Evolutionary conservation across 2,329 filamentous ascomycete genomes (phyloP), one percentile per base, ranked within the genome.

Genomic region (Sarocladiaceae sp.): DNA sequence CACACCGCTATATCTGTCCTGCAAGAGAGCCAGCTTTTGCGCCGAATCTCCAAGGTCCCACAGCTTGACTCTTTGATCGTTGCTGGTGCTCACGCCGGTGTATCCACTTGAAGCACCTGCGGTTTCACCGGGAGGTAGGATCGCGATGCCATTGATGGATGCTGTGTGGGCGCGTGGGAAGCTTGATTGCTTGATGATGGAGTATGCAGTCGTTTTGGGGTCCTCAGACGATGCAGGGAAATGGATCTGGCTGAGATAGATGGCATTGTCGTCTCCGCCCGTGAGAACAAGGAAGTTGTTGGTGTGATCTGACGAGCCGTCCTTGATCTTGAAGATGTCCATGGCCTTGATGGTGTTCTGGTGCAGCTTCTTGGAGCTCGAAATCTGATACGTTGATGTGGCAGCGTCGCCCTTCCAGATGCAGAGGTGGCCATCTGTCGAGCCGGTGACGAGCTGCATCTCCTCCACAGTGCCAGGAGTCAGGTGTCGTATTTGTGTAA

Each of bases 181-280:
- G 40, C 28, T n/a, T 22, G 31, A 3, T 26, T 11, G 78, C 56
- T 37, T 33, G 56, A 52, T 60, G 62, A 42, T 52, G 54, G 18
- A 53, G 52, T 49, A 64, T n/a, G n/a, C n/a, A 25, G 13, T 31
- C 20, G 5, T 49, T 25, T 23, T 20, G 3, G 10, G 3, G n/a
- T 33, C 26, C 23, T 22, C 4, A n/a, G 23, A 46, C 3, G 7
- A 10, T 25, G 17, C 26, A 10, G 28, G 4, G 5, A 23, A 8
- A 10, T 33, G 4, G 46, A 50, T 17, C 13, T 25, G 18, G 15
- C 29, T 50, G 5, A 89, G 61, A 0, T 80, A 85, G 0, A 97
- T 66, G 3, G 87, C 86, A 56, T 94, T 94, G 66, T 97, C 94
- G 60, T 99, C 94, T 20, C 94, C 91, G 23, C 89, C 90, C 0